A percentile compares a stretch with the other conserved stretches of the same genome.
phyloP scores from a whole-genome alignment of 108 stramenopile species.

The Pseudonitzschia pungens region DNA sequence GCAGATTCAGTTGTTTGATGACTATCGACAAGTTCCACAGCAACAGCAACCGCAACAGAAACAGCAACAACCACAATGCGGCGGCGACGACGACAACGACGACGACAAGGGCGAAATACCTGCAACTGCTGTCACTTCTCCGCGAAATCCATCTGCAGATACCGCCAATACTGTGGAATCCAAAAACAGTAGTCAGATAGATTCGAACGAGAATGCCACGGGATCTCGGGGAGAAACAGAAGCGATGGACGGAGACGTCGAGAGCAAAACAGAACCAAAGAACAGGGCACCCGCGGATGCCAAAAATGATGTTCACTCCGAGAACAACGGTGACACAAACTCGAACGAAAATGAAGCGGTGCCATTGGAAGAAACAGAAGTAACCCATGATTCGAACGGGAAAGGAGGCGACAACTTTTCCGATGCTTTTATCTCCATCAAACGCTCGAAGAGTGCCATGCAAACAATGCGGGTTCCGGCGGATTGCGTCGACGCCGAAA shows the following conservation, averaged over 20 bases:
- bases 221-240: conserved; percentile 5
- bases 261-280: conserved; percentile 16
- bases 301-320: not conserved
- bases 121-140: not conserved
- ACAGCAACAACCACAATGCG: not conserved
- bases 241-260: not conserved
- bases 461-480: conserved; percentile 3
- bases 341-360: no score
- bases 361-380: no score
- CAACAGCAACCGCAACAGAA: not conserved
- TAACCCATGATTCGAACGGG: not conserved
- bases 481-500: not conserved
- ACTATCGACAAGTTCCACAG: conserved; percentile 23
- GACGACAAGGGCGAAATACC: not conserved
- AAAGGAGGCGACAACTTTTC: not conserved
- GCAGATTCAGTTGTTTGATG: conserved; percentile 31
- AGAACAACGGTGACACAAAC: not conserved
- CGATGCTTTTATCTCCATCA: conserved; percentile 19
- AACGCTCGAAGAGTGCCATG: conserved; percentile 25
- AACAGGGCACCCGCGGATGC: no score
- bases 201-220: not conserved
- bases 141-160: not conserved
- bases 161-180: not conserved
- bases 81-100: not conserved
- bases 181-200: not conserved